A percentile compares a stretch with the other conserved stretches of the same genome.
Evolutionary conservation across 1,284 basidiomycete species (phyloP).

Genomic region (Rhodotorula sp.): DNA sequence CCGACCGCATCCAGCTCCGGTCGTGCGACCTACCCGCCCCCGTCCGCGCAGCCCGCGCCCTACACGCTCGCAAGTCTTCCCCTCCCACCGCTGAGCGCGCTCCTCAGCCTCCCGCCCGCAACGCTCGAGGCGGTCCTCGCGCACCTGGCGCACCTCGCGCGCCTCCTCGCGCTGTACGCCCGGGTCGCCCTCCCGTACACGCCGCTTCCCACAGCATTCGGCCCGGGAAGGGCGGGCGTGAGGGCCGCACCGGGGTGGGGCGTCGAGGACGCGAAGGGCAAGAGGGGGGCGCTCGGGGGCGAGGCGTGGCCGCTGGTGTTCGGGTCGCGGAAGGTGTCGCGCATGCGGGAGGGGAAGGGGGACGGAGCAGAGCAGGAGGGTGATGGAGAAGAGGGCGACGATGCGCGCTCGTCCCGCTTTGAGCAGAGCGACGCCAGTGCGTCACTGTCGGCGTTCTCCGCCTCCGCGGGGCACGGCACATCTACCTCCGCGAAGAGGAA

Average conservation of each 20-base stretch:
- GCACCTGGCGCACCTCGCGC: constrained; percentile 21
- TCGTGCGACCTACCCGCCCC: background rate
- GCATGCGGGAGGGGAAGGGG: no score
- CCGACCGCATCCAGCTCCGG: background rate
- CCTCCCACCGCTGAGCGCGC: constrained; percentile 16
- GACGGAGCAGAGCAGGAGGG: no score
- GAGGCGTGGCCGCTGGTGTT: background rate
- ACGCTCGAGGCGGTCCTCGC: constrained; percentile 26
- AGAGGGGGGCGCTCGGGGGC: background rate
- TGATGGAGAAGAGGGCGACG: background rate
- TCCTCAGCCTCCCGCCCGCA: constrained; percentile 1
- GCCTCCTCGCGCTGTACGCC: constrained; percentile 37
- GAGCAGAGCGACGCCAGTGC: background rate
- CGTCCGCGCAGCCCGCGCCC: background rate
- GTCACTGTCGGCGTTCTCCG: background rate
- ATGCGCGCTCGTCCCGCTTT: background rate
- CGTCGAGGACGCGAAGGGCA: background rate
- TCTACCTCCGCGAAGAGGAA: background rate
- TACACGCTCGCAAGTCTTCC: constrained; percentile 30
- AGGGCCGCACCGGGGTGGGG: constrained; percentile 12
- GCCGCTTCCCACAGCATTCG: constrained; percentile 17
- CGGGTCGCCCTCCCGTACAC: constrained; percentile 23
- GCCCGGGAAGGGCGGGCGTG: constrained; percentile 27
- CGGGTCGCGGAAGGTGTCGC: background rate
- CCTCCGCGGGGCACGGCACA: no score